Base-by-base conservation (phyloP, 179 eudicot species). In the Spinacia oleracea region DNA sequence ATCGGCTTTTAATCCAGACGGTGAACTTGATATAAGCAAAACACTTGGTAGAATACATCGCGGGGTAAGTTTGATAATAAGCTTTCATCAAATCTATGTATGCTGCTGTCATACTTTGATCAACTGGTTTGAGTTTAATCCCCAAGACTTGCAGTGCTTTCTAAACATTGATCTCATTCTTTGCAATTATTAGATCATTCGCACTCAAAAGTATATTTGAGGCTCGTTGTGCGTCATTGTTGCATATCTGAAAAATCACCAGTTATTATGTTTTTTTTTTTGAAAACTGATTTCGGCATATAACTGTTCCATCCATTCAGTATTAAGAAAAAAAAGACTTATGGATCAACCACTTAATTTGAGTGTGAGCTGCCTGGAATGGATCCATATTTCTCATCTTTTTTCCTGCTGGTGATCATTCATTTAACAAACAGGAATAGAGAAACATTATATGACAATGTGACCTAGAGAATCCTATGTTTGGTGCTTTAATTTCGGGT, bases 1-100 rank as follows among this genome's bases (percentile, higher is more conserved):
- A 75, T 83, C 99, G 73, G 90, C 97, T 79, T 93, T 96, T 85
- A 84, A 90, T 73, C 83, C 87, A 35, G 98, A 96, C 77, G 99
- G 99, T 72, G 77, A 89, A 81, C 92, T 96, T 71, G 96, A 96
- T 86, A 93, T 96, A 83, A 89, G 94, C 84, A 92, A 93, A 88
- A 92, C 90, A 48, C 92, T 96, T 56, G 70, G 93, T 80, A 89
- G 99, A 73, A 91, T 96, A 53, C 92, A 91, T 16, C 97, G 94
- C 42, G 99, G 97, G 92, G 99, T 96, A 88, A 84, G 96, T 79
- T 84, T 74, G 51, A 43, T 79, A 5, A 46, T 45, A 66, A 46
- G 11, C 67, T 75, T 35, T 77, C 16, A 0, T 79, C 42, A 55
- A 34, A 67, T 34, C 40, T 75, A 16, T 21, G 63, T 50, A 11